phyloP scores from a whole-genome alignment of 345 rosid genomes.

The Cardiospermum halicacabum region DNA sequence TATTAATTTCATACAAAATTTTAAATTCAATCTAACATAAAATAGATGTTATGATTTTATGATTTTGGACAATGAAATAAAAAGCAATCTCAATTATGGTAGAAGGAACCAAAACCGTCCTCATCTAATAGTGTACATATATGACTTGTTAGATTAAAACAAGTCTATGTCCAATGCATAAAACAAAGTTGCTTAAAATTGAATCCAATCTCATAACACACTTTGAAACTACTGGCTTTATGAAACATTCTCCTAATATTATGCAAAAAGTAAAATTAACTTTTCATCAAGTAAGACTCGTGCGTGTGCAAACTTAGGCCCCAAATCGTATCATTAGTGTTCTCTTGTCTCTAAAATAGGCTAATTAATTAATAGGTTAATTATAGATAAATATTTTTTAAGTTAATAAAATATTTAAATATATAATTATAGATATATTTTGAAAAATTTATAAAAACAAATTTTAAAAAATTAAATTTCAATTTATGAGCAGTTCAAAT shows the following conservation, averaged over 20 bases:
- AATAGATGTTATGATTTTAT: no score
- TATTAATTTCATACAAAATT: no score
- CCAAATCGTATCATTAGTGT: slow-evolving; percentile 15
- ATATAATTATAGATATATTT: no score
- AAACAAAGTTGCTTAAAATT: background rate
- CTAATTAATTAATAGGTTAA: background rate
- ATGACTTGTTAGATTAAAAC: no score
- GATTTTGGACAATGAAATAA: no score
- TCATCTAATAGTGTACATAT: no score
- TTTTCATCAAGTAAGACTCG: background rate
- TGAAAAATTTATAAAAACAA: no score
- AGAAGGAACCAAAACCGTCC: background rate
- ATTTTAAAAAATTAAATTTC: no score
- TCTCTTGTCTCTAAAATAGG: slow-evolving; percentile 23
- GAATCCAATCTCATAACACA: background rate
- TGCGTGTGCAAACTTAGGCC: slow-evolving; percentile 9
- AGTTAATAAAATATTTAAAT: no score
- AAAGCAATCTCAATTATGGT: background rate
- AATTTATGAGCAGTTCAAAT: no score
- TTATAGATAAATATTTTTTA: no score
- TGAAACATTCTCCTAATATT: background rate
- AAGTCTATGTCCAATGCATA: background rate
- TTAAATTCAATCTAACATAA: no score
- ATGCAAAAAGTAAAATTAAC: background rate
- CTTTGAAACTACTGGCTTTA: background rate